Conservation (phyloP, 2,329 filamentous ascomycete species). For the Akanthomyces muscarius region DNA sequence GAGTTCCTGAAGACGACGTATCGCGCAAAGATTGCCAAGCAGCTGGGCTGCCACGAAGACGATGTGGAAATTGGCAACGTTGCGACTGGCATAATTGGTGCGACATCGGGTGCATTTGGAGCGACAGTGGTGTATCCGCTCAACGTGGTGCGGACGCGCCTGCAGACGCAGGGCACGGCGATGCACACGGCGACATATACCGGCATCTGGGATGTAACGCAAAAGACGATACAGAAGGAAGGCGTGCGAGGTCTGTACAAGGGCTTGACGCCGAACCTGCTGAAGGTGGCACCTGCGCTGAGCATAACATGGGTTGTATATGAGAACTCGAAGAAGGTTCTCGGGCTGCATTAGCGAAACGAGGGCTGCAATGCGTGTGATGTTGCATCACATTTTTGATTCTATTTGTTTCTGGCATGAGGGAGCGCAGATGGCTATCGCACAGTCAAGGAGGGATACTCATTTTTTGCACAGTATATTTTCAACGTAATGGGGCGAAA, state of each 20-base stretch:
- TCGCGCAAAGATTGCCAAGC: constrained; percentile 64
- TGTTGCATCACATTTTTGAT: neutral
- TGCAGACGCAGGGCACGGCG: constrained; percentile 93
- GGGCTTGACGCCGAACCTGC: constrained; percentile 86
- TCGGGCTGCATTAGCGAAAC: constrained; percentile 47
- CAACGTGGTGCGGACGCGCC: constrained; percentile 83
- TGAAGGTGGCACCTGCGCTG: constrained; percentile 94
- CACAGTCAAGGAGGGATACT: neutral
- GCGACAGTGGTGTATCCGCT: constrained; percentile 93
- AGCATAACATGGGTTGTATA: constrained; percentile 95
- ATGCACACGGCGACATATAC: constrained; percentile 88
- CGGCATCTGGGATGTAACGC: constrained; percentile 83
- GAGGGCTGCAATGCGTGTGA: constrained; percentile 5
- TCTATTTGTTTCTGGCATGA: constrained; percentile 14
- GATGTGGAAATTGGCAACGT: constrained; percentile 79
- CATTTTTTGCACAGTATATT: neutral
- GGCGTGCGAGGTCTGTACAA: constrained; percentile 87
- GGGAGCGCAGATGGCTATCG: neutral
- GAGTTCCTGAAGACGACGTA: constrained; percentile 82
- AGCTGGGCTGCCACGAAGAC: constrained; percentile 71
- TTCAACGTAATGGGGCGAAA: neutral
- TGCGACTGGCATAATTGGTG: constrained; percentile 82
- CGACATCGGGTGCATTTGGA: constrained; percentile 84
- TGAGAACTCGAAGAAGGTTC: constrained; percentile 76
- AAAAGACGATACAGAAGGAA: constrained; percentile 77